Evolutionary conservation across 306 rosid genomes (phyloP), one percentile per base, ranked within the genome.

Genomic region (Calophaca sinica): DNA sequence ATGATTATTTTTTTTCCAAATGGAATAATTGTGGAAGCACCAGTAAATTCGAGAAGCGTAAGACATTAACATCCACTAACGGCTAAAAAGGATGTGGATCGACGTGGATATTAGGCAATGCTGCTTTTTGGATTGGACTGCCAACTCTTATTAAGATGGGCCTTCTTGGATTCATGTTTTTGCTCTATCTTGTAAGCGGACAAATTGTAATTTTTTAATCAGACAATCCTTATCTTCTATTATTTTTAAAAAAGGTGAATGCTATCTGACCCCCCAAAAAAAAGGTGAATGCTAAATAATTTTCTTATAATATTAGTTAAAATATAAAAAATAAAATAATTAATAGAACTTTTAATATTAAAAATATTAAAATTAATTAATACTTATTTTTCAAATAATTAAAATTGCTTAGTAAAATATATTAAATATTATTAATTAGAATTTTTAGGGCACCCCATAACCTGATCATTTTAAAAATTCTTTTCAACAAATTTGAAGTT

Each of bases 31-130:
- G 39, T 7, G 3, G 20, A 62, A 62, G 3, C 12, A 14, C 68
- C 50, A 62, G 9, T 14, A 62, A 26, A 64, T 20, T 20, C 4
- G 9, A 65, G 35, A 65, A 65, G 42, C 70, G 70, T 42, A 39
- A 14, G 13, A n/a, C 48, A 13, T 9, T 3, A 7, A 6, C 7
- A 10, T 42, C 9, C 46, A 53, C 66, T 14, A 50, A 38, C 1
- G 15, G 38, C 13, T 36, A 49, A 35, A 11, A 41, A n/a, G 69
- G 79, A 72, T n/a, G 49, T 72, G 83, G 79, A 72, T 36, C 36
- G 49, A 70, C 69, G 78, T 81, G 85, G 74, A 62, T 39, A 15
- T 79, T 49, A 38, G 46, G 51, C 7, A 20, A 28, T 33, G 55
- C 5, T 3, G 11, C 65, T 50, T 32, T 61, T 7, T 45, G 62